Percentiles rank a stretch among this genome's conserved stretches.
These are phyloP conservation scores for Alternaria arbusti DNA, from an alignment of 2,329 filamentous ascomycete genomes.

Conservation along the genomic window DNA sequence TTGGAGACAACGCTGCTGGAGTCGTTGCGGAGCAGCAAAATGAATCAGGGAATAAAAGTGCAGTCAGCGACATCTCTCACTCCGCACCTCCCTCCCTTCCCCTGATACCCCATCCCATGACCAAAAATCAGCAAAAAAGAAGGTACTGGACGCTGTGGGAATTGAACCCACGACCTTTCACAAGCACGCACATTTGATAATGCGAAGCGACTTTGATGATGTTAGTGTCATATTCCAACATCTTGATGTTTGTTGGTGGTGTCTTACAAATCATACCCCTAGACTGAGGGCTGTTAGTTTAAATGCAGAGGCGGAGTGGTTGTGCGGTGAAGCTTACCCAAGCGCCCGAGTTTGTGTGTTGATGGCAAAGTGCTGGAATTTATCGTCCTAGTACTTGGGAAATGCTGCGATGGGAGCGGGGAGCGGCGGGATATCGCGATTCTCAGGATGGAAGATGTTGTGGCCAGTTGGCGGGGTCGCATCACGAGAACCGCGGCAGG, in stretches of 20 bases:
- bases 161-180: conserved; percentile 36
- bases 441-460: background rate
- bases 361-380: background rate
- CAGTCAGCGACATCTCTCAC: too few species aligned
- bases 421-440: too few species aligned
- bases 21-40: background rate
- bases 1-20: too few species aligned
- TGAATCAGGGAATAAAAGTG: background rate
- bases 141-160: conserved; percentile 30
- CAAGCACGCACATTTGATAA: conserved; percentile 10
- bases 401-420: rapidly evolving
- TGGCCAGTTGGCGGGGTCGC: background rate
- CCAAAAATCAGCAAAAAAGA: too few species aligned
- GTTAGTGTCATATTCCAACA: background rate
- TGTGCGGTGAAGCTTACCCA: background rate
- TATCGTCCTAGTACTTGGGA: background rate
- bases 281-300: background rate
- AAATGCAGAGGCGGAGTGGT: background rate
- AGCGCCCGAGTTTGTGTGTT: conserved; percentile 3
- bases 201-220: conserved; percentile 19
- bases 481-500: background rate
- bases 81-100: too few species aligned
- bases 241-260: background rate
- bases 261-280: conserved; percentile 13
- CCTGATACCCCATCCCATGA: too few species aligned